Conservation (phyloP, 139 green algal genomes). For the Tetradesmus obliquus region DNA sequence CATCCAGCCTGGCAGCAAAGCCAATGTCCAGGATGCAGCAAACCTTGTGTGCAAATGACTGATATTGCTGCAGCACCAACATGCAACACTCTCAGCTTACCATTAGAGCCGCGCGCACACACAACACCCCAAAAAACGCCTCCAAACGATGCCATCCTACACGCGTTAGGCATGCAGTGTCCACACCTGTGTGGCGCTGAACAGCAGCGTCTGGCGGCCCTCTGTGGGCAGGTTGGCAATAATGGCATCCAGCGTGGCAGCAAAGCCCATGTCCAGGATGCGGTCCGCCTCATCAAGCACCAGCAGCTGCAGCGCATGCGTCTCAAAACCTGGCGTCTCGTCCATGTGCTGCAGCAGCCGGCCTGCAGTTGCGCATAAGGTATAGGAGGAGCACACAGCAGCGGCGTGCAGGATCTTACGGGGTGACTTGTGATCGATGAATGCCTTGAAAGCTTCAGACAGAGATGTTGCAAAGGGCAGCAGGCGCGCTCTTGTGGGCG, state of each 20-base stretch:
- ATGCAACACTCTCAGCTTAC: background rate
- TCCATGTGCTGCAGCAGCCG: slow-evolving; percentile 99
- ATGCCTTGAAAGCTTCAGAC: too few species aligned
- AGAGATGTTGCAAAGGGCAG: too few species aligned
- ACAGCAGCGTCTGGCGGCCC: slow-evolving; percentile 92
- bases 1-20: slow-evolving; percentile 91
- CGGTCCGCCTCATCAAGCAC: slow-evolving; percentile 99
- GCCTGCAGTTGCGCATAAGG: slow-evolving; percentile 59
- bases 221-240: slow-evolving; percentile 88
- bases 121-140: too few species aligned
- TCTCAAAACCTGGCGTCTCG: slow-evolving; percentile 96
- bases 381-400: too few species aligned
- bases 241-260: slow-evolving; percentile 93
- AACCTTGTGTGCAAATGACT: slow-evolving; percentile 57
- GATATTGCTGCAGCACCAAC: background rate
- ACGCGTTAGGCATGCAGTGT: background rate
- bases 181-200: slow-evolving; percentile 76
- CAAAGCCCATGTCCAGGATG: slow-evolving; percentile 98
- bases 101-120: too few species aligned
- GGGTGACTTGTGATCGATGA: too few species aligned
- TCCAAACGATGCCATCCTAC: too few species aligned
- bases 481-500: too few species aligned
- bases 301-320: slow-evolving; percentile 82
- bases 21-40: slow-evolving; percentile 97
- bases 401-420: too few species aligned